Conservation (phyloP, 2,329 filamentous ascomycete species). For the Immersiporthe knoxdaviesiana region DNA sequence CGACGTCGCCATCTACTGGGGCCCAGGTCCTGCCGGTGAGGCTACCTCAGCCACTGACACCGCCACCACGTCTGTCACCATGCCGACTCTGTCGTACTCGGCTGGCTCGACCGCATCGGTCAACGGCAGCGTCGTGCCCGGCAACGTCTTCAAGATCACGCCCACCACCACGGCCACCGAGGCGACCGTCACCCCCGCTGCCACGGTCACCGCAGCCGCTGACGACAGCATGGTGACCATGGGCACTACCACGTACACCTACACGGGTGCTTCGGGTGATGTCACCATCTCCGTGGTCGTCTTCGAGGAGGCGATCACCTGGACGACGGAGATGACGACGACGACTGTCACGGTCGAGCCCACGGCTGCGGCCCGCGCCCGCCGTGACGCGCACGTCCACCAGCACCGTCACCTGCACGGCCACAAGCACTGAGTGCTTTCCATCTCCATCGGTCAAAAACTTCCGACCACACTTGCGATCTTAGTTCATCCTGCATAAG, state of each 20-base stretch:
- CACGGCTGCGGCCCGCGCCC: constrained; percentile 36
- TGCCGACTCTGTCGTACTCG: constrained; percentile 42
- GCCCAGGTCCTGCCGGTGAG: constrained; percentile 35
- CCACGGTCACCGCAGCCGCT: constrained; percentile 8
- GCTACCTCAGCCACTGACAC: constrained; percentile 24
- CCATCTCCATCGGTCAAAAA: constrained; percentile 3
- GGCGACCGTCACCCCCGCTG: neutral
- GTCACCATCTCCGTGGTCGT: constrained; percentile 57
- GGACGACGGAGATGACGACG: constrained; percentile 51
- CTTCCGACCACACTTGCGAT: constrained; percentile 20
- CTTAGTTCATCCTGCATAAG: constrained; percentile 27
- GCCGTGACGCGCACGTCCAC: constrained; percentile 47
- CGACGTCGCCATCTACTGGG: constrained; percentile 51
- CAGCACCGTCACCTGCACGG: constrained; percentile 36
- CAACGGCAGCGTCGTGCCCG: constrained; percentile 42
- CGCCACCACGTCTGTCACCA: constrained; percentile 30
- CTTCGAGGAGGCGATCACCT: constrained; percentile 59
- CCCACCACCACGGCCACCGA: constrained; percentile 21
- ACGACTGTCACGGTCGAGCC: constrained; percentile 45
- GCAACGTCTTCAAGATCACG: constrained; percentile 47
- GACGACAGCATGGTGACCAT: constrained; percentile 8
- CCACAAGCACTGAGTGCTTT: constrained; percentile 27
- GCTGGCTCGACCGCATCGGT: constrained; percentile 41
- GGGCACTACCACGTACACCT: constrained; percentile 25
- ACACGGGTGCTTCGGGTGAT: constrained; percentile 26